Conservation (phyloP, 129 eudicot species). For the Helichrysum umbraculigerum region DNA sequence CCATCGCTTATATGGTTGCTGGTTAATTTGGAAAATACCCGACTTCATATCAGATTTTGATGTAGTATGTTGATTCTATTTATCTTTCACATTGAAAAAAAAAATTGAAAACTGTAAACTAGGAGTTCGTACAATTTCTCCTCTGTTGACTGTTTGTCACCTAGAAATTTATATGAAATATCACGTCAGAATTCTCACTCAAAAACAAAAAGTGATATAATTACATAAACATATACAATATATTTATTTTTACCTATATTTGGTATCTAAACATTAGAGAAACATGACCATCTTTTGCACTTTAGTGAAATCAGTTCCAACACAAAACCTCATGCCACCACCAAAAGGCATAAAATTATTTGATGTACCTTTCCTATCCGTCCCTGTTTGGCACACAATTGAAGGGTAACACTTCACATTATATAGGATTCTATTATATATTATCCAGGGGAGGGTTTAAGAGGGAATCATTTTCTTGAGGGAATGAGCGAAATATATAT, state of each 20-base stretch:
- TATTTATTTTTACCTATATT: conserved; percentile 60
- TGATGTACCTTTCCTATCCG: conserved; percentile 65
- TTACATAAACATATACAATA: background rate
- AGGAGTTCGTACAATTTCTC: conserved; percentile 84
- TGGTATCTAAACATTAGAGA: conserved; percentile 80
- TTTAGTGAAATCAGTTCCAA: conserved; percentile 89
- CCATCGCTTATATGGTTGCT: no score
- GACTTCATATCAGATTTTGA: background rate
- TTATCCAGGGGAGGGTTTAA: no score
- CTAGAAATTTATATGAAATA: conserved; percentile 34
- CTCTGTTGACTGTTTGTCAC: conserved; percentile 66
- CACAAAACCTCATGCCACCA: conserved; percentile 97
- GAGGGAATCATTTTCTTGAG: no score
- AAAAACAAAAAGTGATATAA: background rate
- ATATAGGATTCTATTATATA: no score
- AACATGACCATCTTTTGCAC: conserved; percentile 80
- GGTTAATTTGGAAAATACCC: no score
- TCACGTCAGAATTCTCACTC: conserved; percentile 25
- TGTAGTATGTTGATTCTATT: conserved; percentile 31
- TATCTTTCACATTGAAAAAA: conserved; percentile 51
- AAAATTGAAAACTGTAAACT: conserved; percentile 83
- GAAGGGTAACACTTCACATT: no score
- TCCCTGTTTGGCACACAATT: conserved; percentile 47
- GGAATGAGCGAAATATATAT: no score
- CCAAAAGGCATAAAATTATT: conserved; percentile 95